These are phyloP conservation scores for Cucurbitaria berberidis DNA, from an alignment of 2,329 filamentous ascomycete species.

Conservation along the genomic window DNA sequence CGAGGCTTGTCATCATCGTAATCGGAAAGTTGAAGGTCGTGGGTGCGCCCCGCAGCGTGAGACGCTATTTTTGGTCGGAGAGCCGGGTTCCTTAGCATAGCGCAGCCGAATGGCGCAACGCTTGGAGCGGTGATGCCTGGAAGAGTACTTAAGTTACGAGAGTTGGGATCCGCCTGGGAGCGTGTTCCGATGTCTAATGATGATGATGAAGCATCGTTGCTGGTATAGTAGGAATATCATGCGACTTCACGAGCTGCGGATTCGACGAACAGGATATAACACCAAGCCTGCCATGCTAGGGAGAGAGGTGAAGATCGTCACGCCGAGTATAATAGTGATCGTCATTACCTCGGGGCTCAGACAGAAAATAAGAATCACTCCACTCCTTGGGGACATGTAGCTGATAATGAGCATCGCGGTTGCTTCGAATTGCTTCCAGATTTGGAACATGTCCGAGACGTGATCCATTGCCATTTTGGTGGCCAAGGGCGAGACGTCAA, in stretches of 20 bases:
- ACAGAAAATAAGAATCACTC: background rate
- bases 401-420: background rate
- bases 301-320: background rate
- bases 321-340: background rate
- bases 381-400: background rate
- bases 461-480: background rate
- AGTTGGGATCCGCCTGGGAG: slow-evolving; percentile 8
- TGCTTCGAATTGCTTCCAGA: background rate
- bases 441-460: background rate
- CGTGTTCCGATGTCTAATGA: slow-evolving; percentile 1
- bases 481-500: background rate
- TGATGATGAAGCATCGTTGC: slow-evolving; percentile 16
- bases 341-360: background rate
- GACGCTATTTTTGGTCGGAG: slow-evolving; percentile 18
- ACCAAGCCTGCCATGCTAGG: background rate
- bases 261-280: slow-evolving; percentile 6
- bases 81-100: slow-evolving; percentile 2
- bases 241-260: slow-evolving; percentile 7
- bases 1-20: slow-evolving; percentile 20
- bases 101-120: slow-evolving; percentile 20
- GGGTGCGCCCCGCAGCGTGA: slow-evolving; percentile 13
- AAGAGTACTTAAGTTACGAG: slow-evolving; percentile 12
- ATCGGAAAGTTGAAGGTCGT: slow-evolving; percentile 3
- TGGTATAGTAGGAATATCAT: slow-evolving; percentile 6
- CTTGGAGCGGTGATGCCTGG: slow-evolving; percentile 17